Evolutionary conservation across 768 basidiomycete species (phyloP), one percentile per base, ranked within the genome.

Genomic region (Collybiopsis confluens): DNA sequence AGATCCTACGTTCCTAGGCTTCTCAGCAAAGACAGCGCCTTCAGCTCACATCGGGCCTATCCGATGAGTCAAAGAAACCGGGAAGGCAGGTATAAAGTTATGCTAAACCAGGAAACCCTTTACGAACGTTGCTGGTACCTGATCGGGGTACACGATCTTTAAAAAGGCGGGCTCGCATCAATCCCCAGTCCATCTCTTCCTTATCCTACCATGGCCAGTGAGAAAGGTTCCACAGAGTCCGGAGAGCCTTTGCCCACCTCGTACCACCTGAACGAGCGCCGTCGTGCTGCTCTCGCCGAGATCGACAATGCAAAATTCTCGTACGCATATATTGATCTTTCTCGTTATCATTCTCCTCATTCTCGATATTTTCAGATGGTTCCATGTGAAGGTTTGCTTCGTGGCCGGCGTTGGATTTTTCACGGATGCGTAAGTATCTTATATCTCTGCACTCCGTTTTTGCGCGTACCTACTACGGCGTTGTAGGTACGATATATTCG

Each of bases 361-460:
- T 27, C 54, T 41, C 36, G 2, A 47, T 41, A 43, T 58, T 54
- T 35, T 54, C 53, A 88, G 88, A 6, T 89, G 86, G 84, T 93
- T 92, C 73, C 92, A 94, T 62, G 83, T 86, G 54, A 92, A 91
- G 68, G 78, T 85, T 56, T 82, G 81, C 61, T 58, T 82, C 54
- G 80, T 80, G 36, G 73, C 90, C 2, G 90, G 92, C 61, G 87
- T 87, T 9, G 92, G 92, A 24, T 94, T 95, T 78, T 95, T 93
- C 76, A 92, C 92, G 45, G 92, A 90, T 71, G 83, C 86, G 80
- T 84, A 59, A 61, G 79, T 68, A 1, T 7, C n/a, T n/a, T n/a
- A n/a, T n/a, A n/a, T 42, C n/a, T 21, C 52, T 43, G 26, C 16
- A 41, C 18, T 15, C 9, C 33, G 45, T 35, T 43, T 53, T 50